Evolutionary conservation across 2,329 filamentous ascomycete species (phyloP).

Genomic region (Cordyceps cateniannulata): DNA sequence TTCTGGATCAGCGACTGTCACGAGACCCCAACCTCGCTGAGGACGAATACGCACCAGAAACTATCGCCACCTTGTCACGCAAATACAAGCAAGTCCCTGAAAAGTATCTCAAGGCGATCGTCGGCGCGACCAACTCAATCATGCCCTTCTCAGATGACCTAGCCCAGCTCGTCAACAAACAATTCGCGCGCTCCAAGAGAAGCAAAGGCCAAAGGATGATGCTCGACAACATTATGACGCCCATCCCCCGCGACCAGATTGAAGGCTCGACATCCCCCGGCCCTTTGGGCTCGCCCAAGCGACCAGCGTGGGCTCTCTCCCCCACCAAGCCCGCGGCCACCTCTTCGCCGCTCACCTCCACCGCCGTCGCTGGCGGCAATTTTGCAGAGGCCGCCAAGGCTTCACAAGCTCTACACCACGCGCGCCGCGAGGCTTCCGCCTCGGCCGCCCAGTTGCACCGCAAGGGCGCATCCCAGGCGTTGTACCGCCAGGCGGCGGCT

Average conservation of each 20-base stretch:
- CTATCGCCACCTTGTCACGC: slow-evolving; percentile 25
- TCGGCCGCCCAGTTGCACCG: slow-evolving; percentile 37
- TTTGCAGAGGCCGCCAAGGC: slow-evolving; percentile 24
- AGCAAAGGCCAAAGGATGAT: slow-evolving; percentile 29
- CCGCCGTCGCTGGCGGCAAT: slow-evolving; percentile 18
- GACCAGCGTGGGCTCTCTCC: neutral
- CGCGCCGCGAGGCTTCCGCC: slow-evolving; percentile 25
- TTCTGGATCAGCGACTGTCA: slow-evolving; percentile 37
- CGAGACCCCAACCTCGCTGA: slow-evolving; percentile 25
- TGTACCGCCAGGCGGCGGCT: slow-evolving; percentile 68
- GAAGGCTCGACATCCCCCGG: slow-evolving; percentile 16
- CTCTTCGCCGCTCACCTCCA: slow-evolving; percentile 1
- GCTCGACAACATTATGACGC: slow-evolving; percentile 32
- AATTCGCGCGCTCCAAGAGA: slow-evolving; percentile 33
- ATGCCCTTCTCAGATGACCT: slow-evolving; percentile 33
- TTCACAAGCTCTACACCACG: slow-evolving; percentile 23
- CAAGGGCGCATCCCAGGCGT: slow-evolving; percentile 57
- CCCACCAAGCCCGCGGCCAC: slow-evolving; percentile 6
- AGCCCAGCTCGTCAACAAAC: slow-evolving; percentile 33
- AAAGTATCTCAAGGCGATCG: slow-evolving; percentile 35
- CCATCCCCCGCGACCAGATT: slow-evolving; percentile 27
- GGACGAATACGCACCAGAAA: slow-evolving; percentile 20
- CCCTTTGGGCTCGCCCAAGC: neutral
- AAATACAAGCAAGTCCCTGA: slow-evolving; percentile 37
- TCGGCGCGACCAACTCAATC: slow-evolving; percentile 32